These are phyloP conservation scores for Xylariaceae sp. DNA, from an alignment of 2,329 filamentous ascomycete genomes.

Conservation along the genomic window DNA sequence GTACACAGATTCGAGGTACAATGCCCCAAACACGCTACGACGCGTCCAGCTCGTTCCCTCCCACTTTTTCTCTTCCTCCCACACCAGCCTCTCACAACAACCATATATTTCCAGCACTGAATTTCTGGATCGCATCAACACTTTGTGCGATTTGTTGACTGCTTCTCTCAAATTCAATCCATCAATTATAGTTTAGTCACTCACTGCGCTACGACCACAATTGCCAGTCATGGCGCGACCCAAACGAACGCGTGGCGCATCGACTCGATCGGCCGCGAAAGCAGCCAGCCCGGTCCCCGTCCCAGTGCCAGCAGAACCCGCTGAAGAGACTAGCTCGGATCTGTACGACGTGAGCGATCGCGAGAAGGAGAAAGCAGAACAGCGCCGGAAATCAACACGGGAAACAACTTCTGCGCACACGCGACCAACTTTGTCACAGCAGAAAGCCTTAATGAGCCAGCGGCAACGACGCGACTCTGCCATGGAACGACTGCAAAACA, in stretches of 20 bases:
- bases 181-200: not conserved
- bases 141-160: not conserved
- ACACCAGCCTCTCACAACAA: not conserved
- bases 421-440: constrained; percentile 17
- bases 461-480: constrained; percentile 36
- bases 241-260: constrained; percentile 31
- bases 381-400: constrained; percentile 30
- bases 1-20: too few relatives aligned
- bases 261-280: constrained; percentile 30
- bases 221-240: constrained; percentile 34
- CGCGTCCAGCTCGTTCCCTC: not conserved
- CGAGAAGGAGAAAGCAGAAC: constrained; percentile 32
- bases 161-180: not conserved
- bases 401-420: constrained; percentile 18
- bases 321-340: constrained; percentile 30
- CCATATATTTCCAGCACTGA: not conserved
- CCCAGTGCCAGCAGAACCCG: constrained; percentile 9
- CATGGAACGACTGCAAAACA: constrained; percentile 36
- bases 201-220: not conserved
- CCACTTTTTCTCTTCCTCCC: not conserved
- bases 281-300: constrained; percentile 19
- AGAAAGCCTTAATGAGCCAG: constrained; percentile 28
- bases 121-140: not conserved
- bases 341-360: constrained; percentile 39
- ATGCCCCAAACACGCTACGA: not conserved